Evolutionary conservation across 1,284 basidiomycete genomes (phyloP).

Genomic region (Naganishia sp.): DNA sequence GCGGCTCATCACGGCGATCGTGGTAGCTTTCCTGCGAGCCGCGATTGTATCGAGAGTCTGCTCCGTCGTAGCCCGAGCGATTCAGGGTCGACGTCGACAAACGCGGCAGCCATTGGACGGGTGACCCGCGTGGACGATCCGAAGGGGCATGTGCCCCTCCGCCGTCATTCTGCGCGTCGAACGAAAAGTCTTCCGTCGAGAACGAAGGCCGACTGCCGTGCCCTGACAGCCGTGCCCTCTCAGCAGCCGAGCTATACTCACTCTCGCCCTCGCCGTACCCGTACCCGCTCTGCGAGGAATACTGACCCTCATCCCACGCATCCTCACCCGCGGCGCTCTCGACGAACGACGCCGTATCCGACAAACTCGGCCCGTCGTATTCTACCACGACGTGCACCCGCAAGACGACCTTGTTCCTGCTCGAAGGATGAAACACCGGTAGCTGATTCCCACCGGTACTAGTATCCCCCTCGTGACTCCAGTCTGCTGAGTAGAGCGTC

Average conservation of each 20-base stretch:
- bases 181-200: not conserved
- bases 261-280: constrained; percentile 12
- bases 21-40: too few relatives aligned
- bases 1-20: too few relatives aligned
- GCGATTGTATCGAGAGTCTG: too few relatives aligned
- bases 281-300: constrained; percentile 4
- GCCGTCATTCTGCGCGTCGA: too few relatives aligned
- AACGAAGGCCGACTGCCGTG: too few relatives aligned
- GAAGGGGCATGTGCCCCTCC: too few relatives aligned
- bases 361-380: constrained; percentile 86
- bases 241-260: not conserved
- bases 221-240: too few relatives aligned
- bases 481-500: constrained; percentile 27
- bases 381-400: constrained; percentile 74
- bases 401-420: constrained; percentile 64
- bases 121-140: too few relatives aligned
- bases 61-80: not conserved
- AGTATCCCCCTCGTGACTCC: constrained; percentile 6
- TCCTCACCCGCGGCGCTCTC: constrained; percentile 35
- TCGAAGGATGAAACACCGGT: constrained; percentile 19
- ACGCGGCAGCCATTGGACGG: not conserved
- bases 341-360: constrained; percentile 76
- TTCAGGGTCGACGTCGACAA: not conserved
- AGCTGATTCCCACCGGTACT: not conserved
- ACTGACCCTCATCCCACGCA: constrained; percentile 13